Evolutionary conservation across 768 basidiomycete species (phyloP), one percentile per base, ranked within the genome.

Genomic region (Podaxis carcinomalis): DNA sequence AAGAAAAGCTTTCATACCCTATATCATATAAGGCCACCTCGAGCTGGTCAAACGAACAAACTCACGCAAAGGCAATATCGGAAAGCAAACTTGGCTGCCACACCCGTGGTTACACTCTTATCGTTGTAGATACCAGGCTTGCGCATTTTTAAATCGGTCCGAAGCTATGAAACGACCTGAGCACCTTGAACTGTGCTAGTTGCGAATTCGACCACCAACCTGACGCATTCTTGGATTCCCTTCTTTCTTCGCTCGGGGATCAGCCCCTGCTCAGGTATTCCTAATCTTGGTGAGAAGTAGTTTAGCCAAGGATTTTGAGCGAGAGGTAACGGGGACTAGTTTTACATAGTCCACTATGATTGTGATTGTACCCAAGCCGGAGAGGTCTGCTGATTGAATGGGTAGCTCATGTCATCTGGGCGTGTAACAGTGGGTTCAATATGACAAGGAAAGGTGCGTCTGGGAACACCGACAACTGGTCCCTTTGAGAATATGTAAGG

Each of bases 221-320:
- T 21, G 13, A 56, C 28, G 25, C 25, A 32, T 19, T 44, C 23
- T 27, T 56, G 23, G 10, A 56, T 42, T 13, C 54, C 54, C n/a
- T 55, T 55, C 23, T 56, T 42, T 27, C 37, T 39, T 56, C 40
- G n/a, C 21, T 56, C 54, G n/a, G 54, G 54, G 21, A 56, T 56
- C 54, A 25, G 21, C 40, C 54, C 10, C 6, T 40, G 16, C 5
- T 42, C 40, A 11, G 39, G 37, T 9, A 42, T 16, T 11, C 23
- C 32, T 32, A 32, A 32, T 9, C 32, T 32, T 9, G 32, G 6
- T 9, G 7, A 32, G 32, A 9, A 32, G 32, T 32, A 32, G 7
- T 32, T 32, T 32, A 9, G 32, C 32, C 32, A 6, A 35, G 21
- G 19, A 5, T 39, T n/a, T n/a, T 21, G 19, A 10, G 21, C 10